Conservation (phyloP, 1,139 yeast genomes). For the Pneumocystis jirovecii region DNA sequence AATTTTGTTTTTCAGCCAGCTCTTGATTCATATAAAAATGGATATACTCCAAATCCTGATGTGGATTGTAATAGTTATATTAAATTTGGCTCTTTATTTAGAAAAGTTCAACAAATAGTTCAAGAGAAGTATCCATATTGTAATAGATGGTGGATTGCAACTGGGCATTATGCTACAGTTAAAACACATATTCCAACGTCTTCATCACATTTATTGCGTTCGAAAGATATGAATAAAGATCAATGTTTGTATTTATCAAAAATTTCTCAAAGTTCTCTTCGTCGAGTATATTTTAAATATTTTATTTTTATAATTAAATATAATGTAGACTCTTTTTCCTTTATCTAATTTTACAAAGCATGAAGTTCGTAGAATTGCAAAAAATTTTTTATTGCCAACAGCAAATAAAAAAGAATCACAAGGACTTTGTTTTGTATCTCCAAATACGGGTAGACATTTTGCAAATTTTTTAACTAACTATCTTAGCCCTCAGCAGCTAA, state of each 20-base stretch:
- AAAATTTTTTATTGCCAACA: conserved; percentile 37
- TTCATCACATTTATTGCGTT: conserved; percentile 34
- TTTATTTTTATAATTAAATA: background rate
- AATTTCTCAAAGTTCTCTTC: conserved; percentile 35
- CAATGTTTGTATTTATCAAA: conserved; percentile 82
- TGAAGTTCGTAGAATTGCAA: conserved; percentile 54
- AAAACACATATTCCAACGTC: conserved; percentile 20
- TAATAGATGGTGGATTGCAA: conserved; percentile 50
- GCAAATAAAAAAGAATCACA: conserved; percentile 70
- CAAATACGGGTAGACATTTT: conserved; percentile 40
- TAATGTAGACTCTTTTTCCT: conserved; percentile 43
- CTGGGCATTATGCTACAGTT: conserved; percentile 67
- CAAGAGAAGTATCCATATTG: background rate
- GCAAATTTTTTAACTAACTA: conserved; percentile 63
- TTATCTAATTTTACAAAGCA: conserved; percentile 66
- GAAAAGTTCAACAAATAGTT: conserved; percentile 31
- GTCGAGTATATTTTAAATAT: conserved; percentile 18
- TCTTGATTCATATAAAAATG: conserved; percentile 54
- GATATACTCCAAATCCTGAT: conserved; percentile 91
- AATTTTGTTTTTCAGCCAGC: conserved; percentile 80
- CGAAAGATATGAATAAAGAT: conserved; percentile 52
- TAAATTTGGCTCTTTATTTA: conserved; percentile 67
- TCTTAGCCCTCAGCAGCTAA: conserved; percentile 60
- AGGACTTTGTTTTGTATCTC: conserved; percentile 84
- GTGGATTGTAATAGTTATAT: conserved; percentile 71